Base-by-base conservation (phyloP, 2,329 filamentous ascomycete genomes). In the Beauveria sp. region DNA sequence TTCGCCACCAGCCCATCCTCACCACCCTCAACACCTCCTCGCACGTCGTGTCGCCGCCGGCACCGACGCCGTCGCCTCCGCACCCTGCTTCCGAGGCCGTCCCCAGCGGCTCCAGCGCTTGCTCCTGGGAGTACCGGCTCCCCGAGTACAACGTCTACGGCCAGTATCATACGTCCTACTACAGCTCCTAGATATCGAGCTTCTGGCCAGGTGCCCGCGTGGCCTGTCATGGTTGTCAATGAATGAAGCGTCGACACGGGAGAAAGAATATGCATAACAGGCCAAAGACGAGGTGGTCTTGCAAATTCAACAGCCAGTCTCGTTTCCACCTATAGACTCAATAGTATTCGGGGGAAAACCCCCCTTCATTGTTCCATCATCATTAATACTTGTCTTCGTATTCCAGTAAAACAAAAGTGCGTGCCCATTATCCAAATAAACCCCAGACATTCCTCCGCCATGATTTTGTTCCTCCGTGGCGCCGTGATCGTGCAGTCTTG, bases 381-480 rank as follows among this genome's bases (percentile, higher is more conserved):
- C 30, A 34, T 34, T 34, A 34, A 34, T 34, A 34, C 12, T 34
- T 14, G 30, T 5, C 12, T 14, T 34, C 12, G 30, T 34, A 14
- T 34, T 34, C 30, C 20, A 28, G 30, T 28, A 51, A 42, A 49
- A 42, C 16, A 30, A 30, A n/a, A 34, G 30, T 28, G 47, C 30
- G 20, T 47, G 45, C 12, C 45, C 30, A 34, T 34, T 14, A 26
- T 24, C 28, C 24, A 46, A 56, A n/a, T 34, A 34, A 34, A 34
- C 9, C 14, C n/a, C 42, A 28, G 22, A n/a, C 16, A 1, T 16
- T 58, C 43, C n/a, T 28, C 45, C 55, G 28, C 43, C 16, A 26
- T 49, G 55, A 34, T 58, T 58, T 43, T 50, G 46, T 30, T 51
- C 46, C 46, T 43, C 46, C 22, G 56, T 43, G 24, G 56, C 56